Base-by-base conservation (phyloP, 352 stramenopile species). In the Phytophthora palmivora region DNA sequence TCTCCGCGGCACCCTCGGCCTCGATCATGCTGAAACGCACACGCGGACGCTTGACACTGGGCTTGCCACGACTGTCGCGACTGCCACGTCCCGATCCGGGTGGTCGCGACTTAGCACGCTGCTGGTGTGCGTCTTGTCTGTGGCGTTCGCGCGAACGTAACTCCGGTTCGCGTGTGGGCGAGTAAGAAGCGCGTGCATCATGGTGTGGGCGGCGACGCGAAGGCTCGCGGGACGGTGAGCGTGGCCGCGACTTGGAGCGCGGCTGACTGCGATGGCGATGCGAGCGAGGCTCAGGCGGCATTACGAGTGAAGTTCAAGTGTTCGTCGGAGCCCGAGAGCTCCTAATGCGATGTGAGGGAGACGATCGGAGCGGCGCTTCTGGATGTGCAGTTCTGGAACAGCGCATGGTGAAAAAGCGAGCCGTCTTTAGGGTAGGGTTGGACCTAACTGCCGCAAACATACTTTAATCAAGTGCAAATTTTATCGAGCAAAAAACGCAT, bases 21-120 rank as follows among this genome's bases (percentile, higher is more conserved):
- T 77, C 69, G 19, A 77, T 51, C 44, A 67, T 58, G 21, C 74
- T 78, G 62, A 91, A 91, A 15, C 84, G 82, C 32, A 89, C 73
- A 19, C 78, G 76, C 21, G 78, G 55, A 0, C 75, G 73, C 66
- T 91, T 90, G 10, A 62, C 39, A 12, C 54, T 61, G 6, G 39
- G 30, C 32, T 51, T 61, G 6, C 58, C 58, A 11, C 50, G 47
- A 2, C 45, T 61, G 44, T 63, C 63, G 24, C 46, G 43, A 16
- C n/a, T 58, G n/a, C 43, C 57, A 14, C 38, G 49, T 1, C 44
- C 46, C 8, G 58, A 61, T 15, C 45, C 45, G 5, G 62, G 64
- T 19, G 67, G 50, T 4, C 64, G 58, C 10, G 64, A 74, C 55
- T 72, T 70, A 36, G 59, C 43, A 2, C 64, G 68, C 6, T 28